phyloP scores from a whole-genome alignment of 192 early-diverging fungal genomes.

The Linnemannia hyalina region DNA sequence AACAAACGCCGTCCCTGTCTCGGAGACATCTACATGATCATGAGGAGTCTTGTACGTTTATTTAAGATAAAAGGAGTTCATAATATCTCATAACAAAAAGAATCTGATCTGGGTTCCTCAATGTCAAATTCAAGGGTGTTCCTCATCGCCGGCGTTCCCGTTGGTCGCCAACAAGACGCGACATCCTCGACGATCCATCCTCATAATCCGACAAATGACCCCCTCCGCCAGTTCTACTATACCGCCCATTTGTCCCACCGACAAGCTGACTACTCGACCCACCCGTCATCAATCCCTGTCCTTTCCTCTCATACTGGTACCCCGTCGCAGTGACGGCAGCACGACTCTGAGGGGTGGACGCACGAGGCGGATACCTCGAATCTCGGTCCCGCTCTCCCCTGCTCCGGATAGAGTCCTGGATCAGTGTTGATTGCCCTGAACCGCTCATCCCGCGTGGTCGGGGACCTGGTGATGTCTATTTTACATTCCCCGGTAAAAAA shows the following conservation, averaged over 20 bases:
- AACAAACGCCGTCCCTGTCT: too few relatives aligned
- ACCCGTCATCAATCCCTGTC: neutral
- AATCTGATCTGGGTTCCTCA: too few relatives aligned
- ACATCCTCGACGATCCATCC: slow-evolving; percentile 15
- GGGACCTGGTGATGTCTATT: neutral
- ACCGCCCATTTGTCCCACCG: slow-evolving; percentile 8
- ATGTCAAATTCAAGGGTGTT: too few relatives aligned
- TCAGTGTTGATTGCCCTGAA: neutral
- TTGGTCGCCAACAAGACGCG: slow-evolving; percentile 20
- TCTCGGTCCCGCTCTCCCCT: slow-evolving; percentile 18
- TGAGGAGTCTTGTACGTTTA: too few relatives aligned
- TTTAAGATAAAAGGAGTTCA: too few relatives aligned
- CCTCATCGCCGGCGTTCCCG: slow-evolving; percentile 31
- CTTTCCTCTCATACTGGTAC: slow-evolving; percentile 12
- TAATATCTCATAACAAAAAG: too few relatives aligned
- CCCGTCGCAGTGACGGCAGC: neutral
- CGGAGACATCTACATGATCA: too few relatives aligned
- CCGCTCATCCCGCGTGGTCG: slow-evolving; percentile 45
- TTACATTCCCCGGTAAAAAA: neutral
- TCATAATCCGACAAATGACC: slow-evolving; percentile 26
- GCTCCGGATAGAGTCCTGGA: slow-evolving; percentile 19
- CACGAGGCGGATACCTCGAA: slow-evolving; percentile 27
- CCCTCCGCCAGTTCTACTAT: slow-evolving; percentile 20
- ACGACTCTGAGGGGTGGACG: slow-evolving; percentile 40
- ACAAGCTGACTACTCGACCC: slow-evolving; percentile 11